Conservation (phyloP, 1,284 basidiomycete species). For the Cryptococcus floricola region DNA sequence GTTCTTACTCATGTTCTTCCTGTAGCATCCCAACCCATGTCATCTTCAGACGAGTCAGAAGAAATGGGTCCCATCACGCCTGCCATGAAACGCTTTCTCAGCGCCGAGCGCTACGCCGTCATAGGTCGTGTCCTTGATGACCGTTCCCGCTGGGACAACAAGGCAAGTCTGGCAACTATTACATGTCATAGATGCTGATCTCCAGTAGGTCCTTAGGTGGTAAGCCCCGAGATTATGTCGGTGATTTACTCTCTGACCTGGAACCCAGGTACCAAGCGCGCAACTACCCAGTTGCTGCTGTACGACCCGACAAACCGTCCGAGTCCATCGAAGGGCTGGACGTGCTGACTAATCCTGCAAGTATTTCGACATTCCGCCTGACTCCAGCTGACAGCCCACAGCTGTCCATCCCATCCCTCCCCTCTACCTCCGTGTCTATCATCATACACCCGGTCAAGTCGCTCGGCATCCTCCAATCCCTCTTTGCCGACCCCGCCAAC, state of each 20-base stretch:
- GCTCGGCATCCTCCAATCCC: slow-evolving; percentile 31
- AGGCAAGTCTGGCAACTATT: slow-evolving; percentile 23
- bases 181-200: not conserved
- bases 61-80: slow-evolving; percentile 9
- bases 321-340: slow-evolving; percentile 35
- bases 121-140: slow-evolving; percentile 39
- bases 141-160: slow-evolving; percentile 37
- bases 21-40: too few relatives aligned
- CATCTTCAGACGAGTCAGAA: not conserved
- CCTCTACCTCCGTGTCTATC: slow-evolving; percentile 70
- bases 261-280: slow-evolving; percentile 62
- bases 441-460: slow-evolving; percentile 67
- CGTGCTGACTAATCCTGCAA: slow-evolving; percentile 30
- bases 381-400: slow-evolving; percentile 50
- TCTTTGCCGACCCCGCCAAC: slow-evolving; percentile 52
- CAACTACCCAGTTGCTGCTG: slow-evolving; percentile 52
- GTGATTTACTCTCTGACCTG: not conserved
- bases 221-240: slow-evolving; percentile 3
- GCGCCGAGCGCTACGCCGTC: slow-evolving; percentile 38
- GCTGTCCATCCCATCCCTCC: slow-evolving; percentile 59
- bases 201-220: slow-evolving; percentile 52
- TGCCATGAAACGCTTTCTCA: slow-evolving; percentile 38
- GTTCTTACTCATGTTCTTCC: too few relatives aligned
- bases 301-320: slow-evolving; percentile 53
- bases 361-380: slow-evolving; percentile 50